A percentile compares a stretch with the other conserved stretches of the same genome.
phyloP scores from a whole-genome alignment of 805 yeast species.

The Wickerhamomyces rabaulensis region DNA sequence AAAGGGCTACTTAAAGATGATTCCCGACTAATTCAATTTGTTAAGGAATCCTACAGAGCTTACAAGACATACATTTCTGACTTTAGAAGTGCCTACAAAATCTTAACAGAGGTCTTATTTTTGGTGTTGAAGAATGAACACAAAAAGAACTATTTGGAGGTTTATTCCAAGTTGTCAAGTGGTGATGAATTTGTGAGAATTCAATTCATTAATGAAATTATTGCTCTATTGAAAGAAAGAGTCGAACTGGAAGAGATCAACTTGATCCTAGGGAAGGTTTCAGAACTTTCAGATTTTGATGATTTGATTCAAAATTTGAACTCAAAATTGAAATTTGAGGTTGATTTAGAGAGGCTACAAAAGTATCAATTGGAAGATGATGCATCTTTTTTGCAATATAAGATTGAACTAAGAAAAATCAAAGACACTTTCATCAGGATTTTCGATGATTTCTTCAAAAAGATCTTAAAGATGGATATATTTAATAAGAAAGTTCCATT shows the following conservation, averaged over 20 bases:
- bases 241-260: conserved; percentile 6
- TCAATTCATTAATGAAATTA: conserved; percentile 21
- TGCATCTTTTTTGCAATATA: conserved; percentile 12
- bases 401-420: conserved; percentile 19
- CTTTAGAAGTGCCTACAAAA: conserved; percentile 14
- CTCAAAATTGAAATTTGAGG: conserved; percentile 10
- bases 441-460: conserved; percentile 15
- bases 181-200: conserved; percentile 19
- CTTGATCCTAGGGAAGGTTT: conserved; percentile 8
- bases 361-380: not conserved
- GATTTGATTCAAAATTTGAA: conserved; percentile 11
- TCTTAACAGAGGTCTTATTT: conserved; percentile 15
- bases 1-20: conserved; percentile 18
- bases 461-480: conserved; percentile 6
- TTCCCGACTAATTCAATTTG: conserved; percentile 6
- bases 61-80: conserved; percentile 14
- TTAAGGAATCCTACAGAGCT: conserved; percentile 13
- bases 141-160: conserved; percentile 14
- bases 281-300: conserved; percentile 3
- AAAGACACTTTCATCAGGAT: conserved; percentile 12
- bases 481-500: conserved; percentile 23
- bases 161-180: conserved; percentile 19
- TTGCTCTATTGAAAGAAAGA: conserved; percentile 10
- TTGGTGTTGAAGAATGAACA: conserved; percentile 9
- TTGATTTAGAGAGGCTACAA: not conserved